These are phyloP conservation scores for Colletotrichum orbiculare DNA, from an alignment of 2,329 filamentous ascomycete species.

Conservation along the genomic window DNA sequence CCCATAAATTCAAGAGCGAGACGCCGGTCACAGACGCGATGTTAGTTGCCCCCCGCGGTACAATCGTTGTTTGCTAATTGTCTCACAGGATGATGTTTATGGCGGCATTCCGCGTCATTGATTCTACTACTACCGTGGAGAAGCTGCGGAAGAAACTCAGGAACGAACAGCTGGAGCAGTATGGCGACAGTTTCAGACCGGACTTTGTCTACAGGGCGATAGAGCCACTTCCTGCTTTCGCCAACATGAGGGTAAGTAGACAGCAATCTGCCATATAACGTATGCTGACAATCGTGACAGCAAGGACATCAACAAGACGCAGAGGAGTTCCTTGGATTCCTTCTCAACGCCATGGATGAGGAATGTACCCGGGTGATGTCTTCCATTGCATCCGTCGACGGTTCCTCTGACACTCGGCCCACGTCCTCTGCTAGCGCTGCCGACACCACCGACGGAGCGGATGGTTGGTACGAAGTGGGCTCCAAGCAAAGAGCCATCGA, in stretches of 20 bases:
- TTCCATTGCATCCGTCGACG: slow-evolving; percentile 34
- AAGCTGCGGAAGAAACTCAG: slow-evolving; percentile 80
- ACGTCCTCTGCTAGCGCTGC: slow-evolving; percentile 42
- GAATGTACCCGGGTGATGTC: slow-evolving; percentile 84
- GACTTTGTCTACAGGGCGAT: slow-evolving; percentile 97
- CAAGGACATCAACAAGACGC: slow-evolving; percentile 98
- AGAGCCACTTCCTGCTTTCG: slow-evolving; percentile 85
- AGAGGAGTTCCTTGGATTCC: slow-evolving; percentile 94
- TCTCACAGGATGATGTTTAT: slow-evolving; percentile 87
- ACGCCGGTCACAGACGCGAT: slow-evolving; percentile 94
- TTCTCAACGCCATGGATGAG: slow-evolving; percentile 92
- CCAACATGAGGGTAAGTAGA: slow-evolving; percentile 83
- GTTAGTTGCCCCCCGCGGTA: slow-evolving; percentile 61
- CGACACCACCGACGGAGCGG: slow-evolving; percentile 51
- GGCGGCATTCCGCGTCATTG: slow-evolving; percentile 88
- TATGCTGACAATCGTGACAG: slow-evolving; percentile 56
- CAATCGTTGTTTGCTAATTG: background rate
- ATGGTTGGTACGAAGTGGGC: slow-evolving; percentile 95
- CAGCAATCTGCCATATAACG: background rate
- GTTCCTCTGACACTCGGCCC: slow-evolving; percentile 41
- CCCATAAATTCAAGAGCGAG: slow-evolving; percentile 93
- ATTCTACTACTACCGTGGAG: slow-evolving; percentile 79
- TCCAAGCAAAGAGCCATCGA: slow-evolving; percentile 88
- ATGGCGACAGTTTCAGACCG: slow-evolving; percentile 90
- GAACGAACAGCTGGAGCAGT: slow-evolving; percentile 85